phyloP scores from a whole-genome alignment of 2,329 filamentous ascomycete species.

The Didymella pinodella region DNA sequence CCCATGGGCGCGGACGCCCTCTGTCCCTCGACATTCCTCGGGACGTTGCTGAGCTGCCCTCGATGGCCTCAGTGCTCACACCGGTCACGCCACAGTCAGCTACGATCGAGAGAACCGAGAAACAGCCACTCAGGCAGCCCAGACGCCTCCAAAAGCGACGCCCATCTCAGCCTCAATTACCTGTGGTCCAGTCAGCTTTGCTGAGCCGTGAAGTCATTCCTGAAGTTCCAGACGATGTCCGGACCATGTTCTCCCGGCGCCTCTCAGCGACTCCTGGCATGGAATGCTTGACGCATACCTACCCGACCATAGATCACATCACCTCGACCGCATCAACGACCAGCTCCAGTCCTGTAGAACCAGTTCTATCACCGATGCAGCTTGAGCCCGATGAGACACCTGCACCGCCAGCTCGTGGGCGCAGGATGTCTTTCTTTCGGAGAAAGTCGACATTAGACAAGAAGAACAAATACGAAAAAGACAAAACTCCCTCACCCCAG shows the following conservation, averaged over 20 bases:
- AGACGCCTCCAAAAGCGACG: slow-evolving; percentile 46
- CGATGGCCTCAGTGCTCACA: slow-evolving; percentile 12
- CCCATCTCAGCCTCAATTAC: slow-evolving; percentile 37
- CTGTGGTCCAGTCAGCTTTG: slow-evolving; percentile 44
- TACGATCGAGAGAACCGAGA: slow-evolving; percentile 33
- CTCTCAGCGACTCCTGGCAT: slow-evolving; percentile 47
- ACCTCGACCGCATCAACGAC: slow-evolving; percentile 15
- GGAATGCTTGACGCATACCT: slow-evolving; percentile 49
- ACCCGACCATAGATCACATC: slow-evolving; percentile 39
- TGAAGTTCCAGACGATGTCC: slow-evolving; percentile 45
- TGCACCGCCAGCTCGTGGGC: slow-evolving; percentile 33
- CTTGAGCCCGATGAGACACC: slow-evolving; percentile 36
- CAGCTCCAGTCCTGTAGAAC: slow-evolving; percentile 16
- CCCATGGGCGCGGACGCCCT: slow-evolving; percentile 13
- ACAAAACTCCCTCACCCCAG: slow-evolving; percentile 30
- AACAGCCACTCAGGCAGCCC: slow-evolving; percentile 25
- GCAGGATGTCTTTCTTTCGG: slow-evolving; percentile 42
- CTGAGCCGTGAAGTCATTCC: slow-evolving; percentile 45
- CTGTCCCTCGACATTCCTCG: slow-evolving; percentile 24
- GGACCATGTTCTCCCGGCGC: slow-evolving; percentile 47
- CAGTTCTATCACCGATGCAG: slow-evolving; percentile 11
- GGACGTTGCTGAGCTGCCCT: slow-evolving; percentile 14
- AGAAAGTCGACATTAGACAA: slow-evolving; percentile 38
- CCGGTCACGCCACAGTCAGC: slow-evolving; percentile 27
- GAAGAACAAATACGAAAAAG: slow-evolving; percentile 27